A percentile compares a stretch with the other conserved stretches of the same genome.
Conservation (phyloP, 768 basidiomycete species). For the Lactarius akahatsu region DNA sequence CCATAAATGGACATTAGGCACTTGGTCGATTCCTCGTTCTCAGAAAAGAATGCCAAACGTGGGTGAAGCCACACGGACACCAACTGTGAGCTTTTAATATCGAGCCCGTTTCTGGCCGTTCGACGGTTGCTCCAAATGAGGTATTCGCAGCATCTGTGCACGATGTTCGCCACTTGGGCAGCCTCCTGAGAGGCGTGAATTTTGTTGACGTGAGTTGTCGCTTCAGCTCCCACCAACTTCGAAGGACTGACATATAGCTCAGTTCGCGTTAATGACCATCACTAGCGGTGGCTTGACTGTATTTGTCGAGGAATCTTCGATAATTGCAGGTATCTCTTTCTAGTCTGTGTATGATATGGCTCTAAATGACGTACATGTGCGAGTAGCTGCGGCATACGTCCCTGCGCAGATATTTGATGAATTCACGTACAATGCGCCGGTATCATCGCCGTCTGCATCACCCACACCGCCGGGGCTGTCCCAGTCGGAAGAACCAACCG, state of each 20-base stretch:
- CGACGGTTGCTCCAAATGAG: constrained; percentile 31
- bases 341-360: not conserved
- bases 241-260: constrained; percentile 9
- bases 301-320: constrained; percentile 81
- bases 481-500: constrained; percentile 36
- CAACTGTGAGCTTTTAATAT: constrained; percentile 15
- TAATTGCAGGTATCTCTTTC: constrained; percentile 62
- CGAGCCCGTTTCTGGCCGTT: not conserved
- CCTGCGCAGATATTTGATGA: constrained; percentile 77
- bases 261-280: constrained; percentile 79
- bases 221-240: not conserved
- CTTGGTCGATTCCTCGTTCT: not conserved
- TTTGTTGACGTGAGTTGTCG: constrained; percentile 65
- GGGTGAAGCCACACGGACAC: constrained; percentile 5
- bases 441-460: constrained; percentile 30
- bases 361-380: constrained; percentile 1
- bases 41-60: constrained; percentile 4
- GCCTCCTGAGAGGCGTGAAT: constrained; percentile 77
- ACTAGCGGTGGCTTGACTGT: constrained; percentile 68
- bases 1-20: not conserved
- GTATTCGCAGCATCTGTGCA: constrained; percentile 71
- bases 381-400: constrained; percentile 81
- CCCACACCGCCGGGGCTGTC: constrained; percentile 29
- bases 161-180: constrained; percentile 79
- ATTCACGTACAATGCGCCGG: constrained; percentile 60